Base-by-base conservation (phyloP, 2,329 filamentous ascomycete species). In the Ceratocystis eucalypticola region DNA sequence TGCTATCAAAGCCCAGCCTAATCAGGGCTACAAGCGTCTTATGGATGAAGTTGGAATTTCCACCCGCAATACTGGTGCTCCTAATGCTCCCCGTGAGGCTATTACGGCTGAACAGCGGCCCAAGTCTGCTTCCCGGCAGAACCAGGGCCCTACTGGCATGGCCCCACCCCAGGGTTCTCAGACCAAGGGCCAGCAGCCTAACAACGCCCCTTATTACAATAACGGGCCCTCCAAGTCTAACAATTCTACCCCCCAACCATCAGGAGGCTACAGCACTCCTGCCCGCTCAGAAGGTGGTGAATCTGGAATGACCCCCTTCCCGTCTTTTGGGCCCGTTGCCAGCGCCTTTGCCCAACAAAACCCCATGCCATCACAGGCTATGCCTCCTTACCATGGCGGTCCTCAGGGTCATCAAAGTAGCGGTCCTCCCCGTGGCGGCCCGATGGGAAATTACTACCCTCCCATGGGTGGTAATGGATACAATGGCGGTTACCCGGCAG, bases 41-140 rank as follows among this genome's bases (percentile, higher is more conserved):
- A 99, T 99, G 94, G 94, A 99, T 72, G 94, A 99, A 74, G 94
- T 99, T 71, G 92, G 93, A 68, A 78, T 99, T 46, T 95, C 93
- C 5, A 88, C 85, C 33, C 78, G 85, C 55, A 83, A 76, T 45
- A 74, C 77, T 10, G 76, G 76, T 25, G 74, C 76, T 46, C 55
- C 55, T n/a, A 75, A 73, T 65, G 62, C 50, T 50, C 77, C 79
- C 53, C 78, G 78, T 30, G 79, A 80, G 41, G 77, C 78, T 68
- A 71, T 72, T 74, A 74, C 37, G 22, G 73, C 75, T 46, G 79
- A 79, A 66, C 80, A 83, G 65, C 78, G 82, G 48, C 80, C 81
- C 71, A 80, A 83, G 63, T 83, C 84, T 33, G 85, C 84, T 8
- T 77, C 82, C 57, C 83, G 85, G 67, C 76, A 80, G 46, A 80